Evolutionary conservation across 2,329 filamentous ascomycete genomes (phyloP).

Genomic region (Arthrobotrys megalospora): DNA sequence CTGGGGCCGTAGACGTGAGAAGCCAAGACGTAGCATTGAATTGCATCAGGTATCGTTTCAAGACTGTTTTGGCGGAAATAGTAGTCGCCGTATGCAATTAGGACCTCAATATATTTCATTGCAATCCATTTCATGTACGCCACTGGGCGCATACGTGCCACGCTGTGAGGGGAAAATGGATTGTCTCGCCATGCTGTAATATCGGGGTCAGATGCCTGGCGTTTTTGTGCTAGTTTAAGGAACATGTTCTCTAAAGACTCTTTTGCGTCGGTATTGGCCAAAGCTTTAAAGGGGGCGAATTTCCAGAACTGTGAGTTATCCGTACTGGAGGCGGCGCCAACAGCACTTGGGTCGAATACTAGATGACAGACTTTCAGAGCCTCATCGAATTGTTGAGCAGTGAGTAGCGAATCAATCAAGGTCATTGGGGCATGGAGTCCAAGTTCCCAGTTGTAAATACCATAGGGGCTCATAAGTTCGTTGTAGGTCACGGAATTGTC

Average conservation of each 20-base stretch:
- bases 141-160: conserved; percentile 63
- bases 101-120: conserved; percentile 66
- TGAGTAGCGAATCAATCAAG: conserved; percentile 11
- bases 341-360: conserved; percentile 15
- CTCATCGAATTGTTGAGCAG: conserved; percentile 22
- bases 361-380: conserved; percentile 14
- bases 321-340: conserved; percentile 8
- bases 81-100: conserved; percentile 65
- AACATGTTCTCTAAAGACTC: conserved; percentile 21
- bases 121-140: conserved; percentile 66
- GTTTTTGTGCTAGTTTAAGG: conserved; percentile 4
- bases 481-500: conserved; percentile 1
- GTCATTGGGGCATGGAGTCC: conserved; percentile 27
- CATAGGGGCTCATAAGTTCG: conserved; percentile 13
- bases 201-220: conserved; percentile 11
- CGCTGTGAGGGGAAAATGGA: conserved; percentile 63
- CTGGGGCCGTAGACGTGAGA: conserved; percentile 64
- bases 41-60: conserved; percentile 65
- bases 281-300: conserved; percentile 2
- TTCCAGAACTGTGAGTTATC: conserved; percentile 13
- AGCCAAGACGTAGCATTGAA: conserved; percentile 65
- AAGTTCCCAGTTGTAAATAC: conserved; percentile 29
- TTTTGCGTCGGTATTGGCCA: conserved; percentile 6
- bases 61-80: conserved; percentile 63
- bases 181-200: conserved; percentile 61